Conservation (phyloP, 495 filamentous ascomycete genomes). For the Astrothelium subdiscretum region DNA sequence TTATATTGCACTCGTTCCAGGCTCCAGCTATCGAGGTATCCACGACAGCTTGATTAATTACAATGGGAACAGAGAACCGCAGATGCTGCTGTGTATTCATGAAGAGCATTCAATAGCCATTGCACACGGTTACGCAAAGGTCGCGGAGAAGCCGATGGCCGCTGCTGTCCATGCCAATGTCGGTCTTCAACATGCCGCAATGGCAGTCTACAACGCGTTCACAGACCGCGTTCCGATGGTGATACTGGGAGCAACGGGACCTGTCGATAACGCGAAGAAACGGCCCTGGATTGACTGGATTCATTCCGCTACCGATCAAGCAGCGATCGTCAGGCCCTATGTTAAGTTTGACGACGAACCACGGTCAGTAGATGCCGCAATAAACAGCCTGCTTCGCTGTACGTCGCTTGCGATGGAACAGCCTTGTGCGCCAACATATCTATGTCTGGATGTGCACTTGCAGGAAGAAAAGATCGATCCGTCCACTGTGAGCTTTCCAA, state of each 20-base stretch:
- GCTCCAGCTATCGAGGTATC: slow-evolving; percentile 12
- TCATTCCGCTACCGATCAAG: slow-evolving; percentile 14
- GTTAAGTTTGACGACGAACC: slow-evolving; percentile 18
- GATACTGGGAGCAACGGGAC: slow-evolving; percentile 15
- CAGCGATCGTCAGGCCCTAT: slow-evolving; percentile 10
- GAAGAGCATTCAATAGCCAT: slow-evolving; percentile 18
- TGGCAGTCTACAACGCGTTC: slow-evolving; percentile 18
- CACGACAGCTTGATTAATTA: slow-evolving; percentile 17
- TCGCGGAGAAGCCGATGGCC: slow-evolving; percentile 13
- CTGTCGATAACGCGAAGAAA: slow-evolving; percentile 10
- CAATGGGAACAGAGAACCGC: slow-evolving; percentile 10
- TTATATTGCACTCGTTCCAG: slow-evolving; percentile 11
- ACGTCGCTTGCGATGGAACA: neutral
- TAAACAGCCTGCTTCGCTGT: slow-evolving; percentile 11
- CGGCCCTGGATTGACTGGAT: slow-evolving; percentile 18
- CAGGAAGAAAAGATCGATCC: slow-evolving; percentile 12
- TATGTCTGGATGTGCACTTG: slow-evolving; percentile 12
- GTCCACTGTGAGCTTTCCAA: slow-evolving; percentile 4
- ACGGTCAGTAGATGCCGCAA: slow-evolving; percentile 9
- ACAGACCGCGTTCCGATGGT: slow-evolving; percentile 12
- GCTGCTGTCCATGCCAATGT: slow-evolving; percentile 17
- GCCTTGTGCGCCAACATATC: slow-evolving; percentile 12
- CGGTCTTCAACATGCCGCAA: slow-evolving; percentile 13
- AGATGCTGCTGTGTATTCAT: slow-evolving; percentile 16
- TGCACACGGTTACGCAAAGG: slow-evolving; percentile 18